These are phyloP conservation scores for Hypocreales sp. DNA, from an alignment of 2,329 filamentous ascomycete species.

Conservation along the genomic window DNA sequence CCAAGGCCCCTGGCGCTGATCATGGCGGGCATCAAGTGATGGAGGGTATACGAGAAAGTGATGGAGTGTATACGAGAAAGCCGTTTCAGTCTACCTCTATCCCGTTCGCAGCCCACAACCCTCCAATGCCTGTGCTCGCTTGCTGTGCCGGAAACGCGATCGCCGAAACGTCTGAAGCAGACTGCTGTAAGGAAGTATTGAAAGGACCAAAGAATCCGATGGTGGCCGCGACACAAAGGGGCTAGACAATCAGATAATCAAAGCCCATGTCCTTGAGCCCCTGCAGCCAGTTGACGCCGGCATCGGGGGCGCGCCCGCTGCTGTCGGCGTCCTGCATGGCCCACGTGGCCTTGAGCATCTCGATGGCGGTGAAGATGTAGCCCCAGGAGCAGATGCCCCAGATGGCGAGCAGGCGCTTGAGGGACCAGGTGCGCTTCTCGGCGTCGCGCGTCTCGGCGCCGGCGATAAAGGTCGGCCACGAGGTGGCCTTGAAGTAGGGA, in stretches of 20 bases:
- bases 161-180: no score
- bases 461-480: conserved; percentile 44
- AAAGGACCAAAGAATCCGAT: no score
- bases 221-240: neutral
- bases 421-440: conserved; percentile 32
- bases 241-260: conserved; percentile 29
- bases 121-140: no score
- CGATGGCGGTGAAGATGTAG: conserved; percentile 32
- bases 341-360: conserved; percentile 32
- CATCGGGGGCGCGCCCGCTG: conserved; percentile 3
- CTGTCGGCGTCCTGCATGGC: conserved; percentile 20
- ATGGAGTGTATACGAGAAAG: no score
- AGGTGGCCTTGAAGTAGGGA: conserved; percentile 41
- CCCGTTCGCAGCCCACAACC: no score
- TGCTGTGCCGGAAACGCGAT: no score
- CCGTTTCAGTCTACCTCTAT: no score
- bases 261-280: conserved; percentile 26
- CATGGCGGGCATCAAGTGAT: no score
- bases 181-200: no score
- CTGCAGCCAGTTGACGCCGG: conserved; percentile 23
- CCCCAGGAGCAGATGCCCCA: conserved; percentile 32
- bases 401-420: conserved; percentile 28
- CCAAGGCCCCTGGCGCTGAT: no score
- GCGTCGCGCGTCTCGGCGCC: conserved; percentile 36
- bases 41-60: no score